These are phyloP conservation scores for Amphibolis antarctica DNA, from an alignment of 106 monocot species.

Conservation along the genomic window DNA sequence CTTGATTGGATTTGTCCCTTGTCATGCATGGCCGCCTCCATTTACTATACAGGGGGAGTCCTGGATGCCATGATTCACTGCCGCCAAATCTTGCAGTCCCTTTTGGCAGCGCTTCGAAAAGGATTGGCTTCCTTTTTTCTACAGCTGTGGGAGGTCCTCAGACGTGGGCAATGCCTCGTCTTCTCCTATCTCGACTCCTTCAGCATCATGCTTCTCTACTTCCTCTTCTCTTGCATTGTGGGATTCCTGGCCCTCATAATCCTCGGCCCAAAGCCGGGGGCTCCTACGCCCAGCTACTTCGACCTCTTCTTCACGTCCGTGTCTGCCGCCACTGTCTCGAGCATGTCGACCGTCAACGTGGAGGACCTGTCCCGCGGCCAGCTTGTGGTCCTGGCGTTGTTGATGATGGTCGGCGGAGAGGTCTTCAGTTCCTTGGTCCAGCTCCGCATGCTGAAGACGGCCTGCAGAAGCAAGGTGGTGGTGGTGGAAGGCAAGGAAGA, in stretches of 20 bases:
- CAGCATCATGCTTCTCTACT: neutral
- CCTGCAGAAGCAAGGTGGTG: no score
- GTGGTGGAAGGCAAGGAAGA: neutral
- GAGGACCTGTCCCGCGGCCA: neutral
- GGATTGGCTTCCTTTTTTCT: no score
- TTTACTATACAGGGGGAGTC: no score
- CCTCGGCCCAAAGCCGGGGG: neutral
- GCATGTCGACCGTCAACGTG: conserved; percentile 5
- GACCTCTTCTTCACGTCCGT: conserved; percentile 7
- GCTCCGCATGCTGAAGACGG: neutral
- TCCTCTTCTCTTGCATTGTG: neutral
- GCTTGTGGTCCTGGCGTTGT: neutral
- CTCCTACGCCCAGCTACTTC: neutral
- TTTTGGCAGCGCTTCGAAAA: no score
- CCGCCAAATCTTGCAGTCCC: no score
- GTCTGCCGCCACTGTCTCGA: conserved; percentile 5
- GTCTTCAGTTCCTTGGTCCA: conserved; percentile 3
- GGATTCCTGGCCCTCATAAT: neutral
- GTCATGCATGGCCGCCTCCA: no score
- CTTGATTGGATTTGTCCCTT: no score
- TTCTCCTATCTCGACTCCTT: no score
- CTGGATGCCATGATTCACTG: no score
- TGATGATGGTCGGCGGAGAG: conserved; percentile 4
- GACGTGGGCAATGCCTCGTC: no score
- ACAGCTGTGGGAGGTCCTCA: no score